Evolutionary conservation across 2,329 filamentous ascomycete species (phyloP).

Genomic region (Hypoxylon sp.): DNA sequence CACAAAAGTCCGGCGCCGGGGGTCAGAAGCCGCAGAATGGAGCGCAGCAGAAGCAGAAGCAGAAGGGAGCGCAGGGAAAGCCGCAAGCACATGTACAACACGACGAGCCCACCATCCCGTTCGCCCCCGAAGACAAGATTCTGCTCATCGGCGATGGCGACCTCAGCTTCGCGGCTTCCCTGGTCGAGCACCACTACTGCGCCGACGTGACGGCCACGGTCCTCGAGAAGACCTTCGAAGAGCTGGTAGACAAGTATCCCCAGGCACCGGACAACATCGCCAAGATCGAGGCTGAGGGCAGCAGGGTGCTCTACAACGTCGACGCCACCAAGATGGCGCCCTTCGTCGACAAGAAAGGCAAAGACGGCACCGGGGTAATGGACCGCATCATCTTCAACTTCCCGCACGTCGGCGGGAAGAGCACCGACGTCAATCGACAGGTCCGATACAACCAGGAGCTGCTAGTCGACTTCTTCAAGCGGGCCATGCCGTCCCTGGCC

Average conservation of each 20-base stretch:
- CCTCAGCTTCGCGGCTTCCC: slow-evolving; percentile 79
- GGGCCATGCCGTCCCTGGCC: slow-evolving; percentile 64
- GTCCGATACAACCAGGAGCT: slow-evolving; percentile 90
- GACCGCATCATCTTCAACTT: slow-evolving; percentile 95
- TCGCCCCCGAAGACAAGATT: slow-evolving; percentile 74
- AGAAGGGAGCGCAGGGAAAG: slow-evolving; percentile 31
- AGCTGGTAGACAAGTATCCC: slow-evolving; percentile 80
- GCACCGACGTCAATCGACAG: slow-evolving; percentile 93
- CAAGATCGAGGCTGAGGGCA: slow-evolving; percentile 61
- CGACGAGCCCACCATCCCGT: slow-evolving; percentile 72
- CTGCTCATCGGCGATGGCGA: slow-evolving; percentile 85
- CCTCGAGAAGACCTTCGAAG: slow-evolving; percentile 67
- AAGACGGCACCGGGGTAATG: slow-evolving; percentile 60
- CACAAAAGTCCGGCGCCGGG: slow-evolving; percentile 27
- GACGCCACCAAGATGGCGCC: slow-evolving; percentile 75
- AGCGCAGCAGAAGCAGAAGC: slow-evolving; percentile 31
- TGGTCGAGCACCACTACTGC: slow-evolving; percentile 75
- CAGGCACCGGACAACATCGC: slow-evolving; percentile 72
- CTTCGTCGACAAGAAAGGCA: slow-evolving; percentile 58
- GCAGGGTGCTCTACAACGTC: slow-evolving; percentile 69
- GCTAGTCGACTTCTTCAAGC: slow-evolving; percentile 75
- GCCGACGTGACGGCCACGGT: slow-evolving; percentile 77
- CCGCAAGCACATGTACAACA: slow-evolving; percentile 49
- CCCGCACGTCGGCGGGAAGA: slow-evolving; percentile 92
- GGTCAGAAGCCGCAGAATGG: slow-evolving; percentile 25